Evolutionary conservation across 768 basidiomycete genomes (phyloP).

Genomic region (Lentinula edodes): DNA sequence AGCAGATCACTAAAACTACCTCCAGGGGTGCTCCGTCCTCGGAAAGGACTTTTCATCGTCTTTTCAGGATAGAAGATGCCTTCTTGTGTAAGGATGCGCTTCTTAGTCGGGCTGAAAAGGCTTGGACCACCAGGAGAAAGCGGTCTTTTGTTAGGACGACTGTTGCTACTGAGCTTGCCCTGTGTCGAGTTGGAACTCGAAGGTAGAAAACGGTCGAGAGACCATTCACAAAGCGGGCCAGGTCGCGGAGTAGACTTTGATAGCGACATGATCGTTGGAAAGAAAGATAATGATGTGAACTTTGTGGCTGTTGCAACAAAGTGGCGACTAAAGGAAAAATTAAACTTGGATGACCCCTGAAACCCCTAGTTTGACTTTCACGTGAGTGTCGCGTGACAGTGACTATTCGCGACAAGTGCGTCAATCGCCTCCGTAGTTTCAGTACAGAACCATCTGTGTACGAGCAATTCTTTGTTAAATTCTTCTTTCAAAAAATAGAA

Average conservation of each 20-base stretch:
- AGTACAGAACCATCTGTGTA: too few species aligned
- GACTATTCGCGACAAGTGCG: background rate
- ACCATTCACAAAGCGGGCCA: constrained; percentile 58
- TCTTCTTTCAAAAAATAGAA: background rate
- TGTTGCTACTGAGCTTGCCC: constrained; percentile 19
- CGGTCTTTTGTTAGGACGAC: constrained; percentile 51
- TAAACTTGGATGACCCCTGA: background rate
- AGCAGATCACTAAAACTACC: constrained; percentile 39
- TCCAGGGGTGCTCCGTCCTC: constrained; percentile 31
- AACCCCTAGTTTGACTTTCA: background rate
- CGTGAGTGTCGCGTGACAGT: background rate
- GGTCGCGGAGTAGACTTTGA: constrained; percentile 20
- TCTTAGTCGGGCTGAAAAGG: constrained; percentile 60
- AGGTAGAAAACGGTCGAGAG: constrained; percentile 50
- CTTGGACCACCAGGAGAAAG: constrained; percentile 46
- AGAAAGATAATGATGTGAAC: background rate
- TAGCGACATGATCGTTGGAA: constrained; percentile 8
- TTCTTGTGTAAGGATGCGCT: constrained; percentile 56
- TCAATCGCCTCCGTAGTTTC: background rate
- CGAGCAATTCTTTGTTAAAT: too few species aligned
- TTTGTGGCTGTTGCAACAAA: background rate
- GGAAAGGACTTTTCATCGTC: constrained; percentile 29
- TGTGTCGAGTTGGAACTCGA: constrained; percentile 22
- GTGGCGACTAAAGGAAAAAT: background rate
- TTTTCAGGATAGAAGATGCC: constrained; percentile 37